Evolutionary conservation across 1,284 basidiomycete species (phyloP), one percentile per base, ranked within the genome.

Genomic region (Polyporus tsugae): DNA sequence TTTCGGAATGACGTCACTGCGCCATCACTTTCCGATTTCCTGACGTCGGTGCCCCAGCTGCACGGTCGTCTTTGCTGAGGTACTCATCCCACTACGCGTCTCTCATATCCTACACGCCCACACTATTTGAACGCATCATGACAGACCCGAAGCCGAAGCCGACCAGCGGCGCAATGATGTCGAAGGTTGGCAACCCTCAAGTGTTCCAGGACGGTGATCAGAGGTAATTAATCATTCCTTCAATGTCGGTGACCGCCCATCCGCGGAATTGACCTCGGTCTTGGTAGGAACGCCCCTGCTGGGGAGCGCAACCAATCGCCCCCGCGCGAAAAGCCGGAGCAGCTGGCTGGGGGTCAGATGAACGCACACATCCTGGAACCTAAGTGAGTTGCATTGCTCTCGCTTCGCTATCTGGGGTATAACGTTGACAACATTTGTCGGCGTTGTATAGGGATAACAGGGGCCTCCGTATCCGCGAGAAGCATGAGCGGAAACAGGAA

Each of bases 141-240:
- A 67, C 61, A 55, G 73, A 72, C 19, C 35, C 17, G 9, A 58
- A 58, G n/a, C 19, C 19, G 35, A 36, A 41, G 22, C 9, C 61
- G 13, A n/a, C 46, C 29, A 49, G 46, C 60, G 73, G 72, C 46
- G 72, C 75, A 2, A 75, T 76, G 73, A 70, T 71, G 60, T 75
- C 75, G 39, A 76, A 74, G 46, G 74, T 75, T 17, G 75, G 75
- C 19, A 76, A 75, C 67, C 63, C 69, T 33, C 73, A 75, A 55
- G 59, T 75, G 15, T 72, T 73, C 67, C 66, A 73, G 49, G 69
- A 75, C 62, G 74, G 72, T 13, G 75, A 76, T 52, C 75, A 76
- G 63, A 71, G 70, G 74, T 74, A 62, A 42, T 67, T 9, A 29
- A 11, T 6, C 6, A 15, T 55, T 1, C 2, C 25, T n/a, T 15